Conservation (phyloP, 2,329 filamentous ascomycete species). For the Curvularia verruculosa region DNA sequence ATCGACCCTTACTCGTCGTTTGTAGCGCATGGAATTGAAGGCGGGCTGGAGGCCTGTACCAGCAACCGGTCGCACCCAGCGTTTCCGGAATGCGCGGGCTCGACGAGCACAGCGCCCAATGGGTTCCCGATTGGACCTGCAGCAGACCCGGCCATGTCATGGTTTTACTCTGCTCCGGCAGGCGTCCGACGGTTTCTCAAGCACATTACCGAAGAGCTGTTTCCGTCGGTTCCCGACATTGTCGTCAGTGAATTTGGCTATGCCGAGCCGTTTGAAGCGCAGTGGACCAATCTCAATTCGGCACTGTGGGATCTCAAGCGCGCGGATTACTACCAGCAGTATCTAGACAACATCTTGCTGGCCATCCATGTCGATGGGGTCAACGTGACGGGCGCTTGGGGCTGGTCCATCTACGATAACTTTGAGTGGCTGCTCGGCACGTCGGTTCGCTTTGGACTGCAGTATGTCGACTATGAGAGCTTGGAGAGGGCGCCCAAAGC, state of each 20-base stretch:
- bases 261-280: constrained; percentile 50
- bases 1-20: constrained; percentile 49
- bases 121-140: constrained; percentile 56
- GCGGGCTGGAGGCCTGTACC: constrained; percentile 49
- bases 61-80: constrained; percentile 49
- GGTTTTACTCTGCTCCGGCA: constrained; percentile 51
- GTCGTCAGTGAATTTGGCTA: constrained; percentile 53
- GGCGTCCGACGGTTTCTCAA: constrained; percentile 52
- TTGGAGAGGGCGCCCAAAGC: constrained; percentile 52
- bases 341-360: constrained; percentile 51
- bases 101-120: constrained; percentile 41
- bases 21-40: constrained; percentile 38
- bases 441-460: constrained; percentile 49
- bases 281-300: constrained; percentile 37
- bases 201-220: constrained; percentile 52
- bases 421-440: constrained; percentile 51
- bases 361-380: constrained; percentile 48
- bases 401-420: constrained; percentile 52
- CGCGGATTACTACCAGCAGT: constrained; percentile 52
- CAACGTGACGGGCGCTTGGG: constrained; percentile 52
- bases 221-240: constrained; percentile 51
- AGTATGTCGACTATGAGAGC: constrained; percentile 53
- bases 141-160: constrained; percentile 50
- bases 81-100: constrained; percentile 53
- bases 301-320: constrained; percentile 51